phyloP scores from a whole-genome alignment of 23 red algal species.

The Gracilaria gracilis region DNA sequence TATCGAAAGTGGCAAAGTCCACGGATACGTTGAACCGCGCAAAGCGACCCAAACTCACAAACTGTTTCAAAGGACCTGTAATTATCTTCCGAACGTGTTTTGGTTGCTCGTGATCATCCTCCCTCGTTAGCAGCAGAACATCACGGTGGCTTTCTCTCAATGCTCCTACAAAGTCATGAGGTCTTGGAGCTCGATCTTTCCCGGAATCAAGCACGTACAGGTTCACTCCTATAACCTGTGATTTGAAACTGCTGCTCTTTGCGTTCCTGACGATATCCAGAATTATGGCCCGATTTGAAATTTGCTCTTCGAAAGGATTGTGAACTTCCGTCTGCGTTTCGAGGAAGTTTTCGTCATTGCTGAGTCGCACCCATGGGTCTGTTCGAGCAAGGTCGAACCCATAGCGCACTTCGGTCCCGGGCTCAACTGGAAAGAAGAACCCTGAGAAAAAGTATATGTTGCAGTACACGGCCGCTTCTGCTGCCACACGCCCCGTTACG shows the following conservation, averaged over 20 bases:
- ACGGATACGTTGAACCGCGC: constrained; percentile 48
- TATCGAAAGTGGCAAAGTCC: constrained; percentile 60
- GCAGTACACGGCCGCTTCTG: constrained; percentile 46
- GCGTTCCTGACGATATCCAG: constrained; percentile 21
- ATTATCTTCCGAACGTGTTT: constrained; percentile 16
- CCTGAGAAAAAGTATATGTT: constrained; percentile 81
- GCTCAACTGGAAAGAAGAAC: constrained; percentile 59
- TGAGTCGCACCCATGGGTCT: constrained; percentile 39
- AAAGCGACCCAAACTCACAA: constrained; percentile 43
- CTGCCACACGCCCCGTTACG: background rate
- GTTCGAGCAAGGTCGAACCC: constrained; percentile 8
- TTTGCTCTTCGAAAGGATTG: constrained; percentile 10
- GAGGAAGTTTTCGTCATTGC: constrained; percentile 42
- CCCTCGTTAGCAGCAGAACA: constrained; percentile 34
- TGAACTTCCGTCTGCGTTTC: constrained; percentile 9
- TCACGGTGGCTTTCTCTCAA: constrained; percentile 44
- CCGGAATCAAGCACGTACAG: constrained; percentile 37
- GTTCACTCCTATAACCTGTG: constrained; percentile 10
- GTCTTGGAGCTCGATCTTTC: background rate
- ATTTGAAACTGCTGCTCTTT: background rate
- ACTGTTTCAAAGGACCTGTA: constrained; percentile 26
- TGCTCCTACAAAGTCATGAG: constrained; percentile 24
- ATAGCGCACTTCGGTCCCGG: constrained; percentile 55
- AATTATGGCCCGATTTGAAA: constrained; percentile 18
- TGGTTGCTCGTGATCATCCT: constrained; percentile 17